These are phyloP conservation scores for Solanum corneliomulleri DNA, from an alignment of 257 asterid species.

Conservation along the genomic window DNA sequence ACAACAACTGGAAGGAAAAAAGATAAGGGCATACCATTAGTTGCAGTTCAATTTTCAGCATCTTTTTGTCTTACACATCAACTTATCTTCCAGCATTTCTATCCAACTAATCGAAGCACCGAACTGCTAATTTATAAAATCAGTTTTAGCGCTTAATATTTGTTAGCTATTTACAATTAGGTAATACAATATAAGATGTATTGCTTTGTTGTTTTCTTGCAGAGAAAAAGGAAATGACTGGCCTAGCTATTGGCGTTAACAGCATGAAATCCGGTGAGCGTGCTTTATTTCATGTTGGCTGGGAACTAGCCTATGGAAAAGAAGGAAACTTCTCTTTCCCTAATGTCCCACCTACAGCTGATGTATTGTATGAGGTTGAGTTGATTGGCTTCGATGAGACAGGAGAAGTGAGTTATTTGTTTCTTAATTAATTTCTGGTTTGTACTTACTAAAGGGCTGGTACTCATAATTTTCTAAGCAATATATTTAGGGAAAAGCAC, in stretches of 20 bases:
- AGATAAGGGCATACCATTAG: background rate
- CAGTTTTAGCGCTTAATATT: background rate
- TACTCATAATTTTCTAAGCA: background rate
- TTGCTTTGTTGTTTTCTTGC: constrained; percentile 15
- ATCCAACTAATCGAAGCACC: background rate
- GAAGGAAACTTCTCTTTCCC: constrained; percentile 98
- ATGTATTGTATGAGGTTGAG: constrained; percentile 80
- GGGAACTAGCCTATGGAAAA: constrained; percentile 94
- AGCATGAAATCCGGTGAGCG: constrained; percentile 90
- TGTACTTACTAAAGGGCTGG: background rate
- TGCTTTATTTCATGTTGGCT: constrained; percentile 61
- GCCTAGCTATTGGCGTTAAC: constrained; percentile 77
- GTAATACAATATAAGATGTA: constrained; percentile 1
- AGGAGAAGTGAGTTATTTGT: constrained; percentile 54
- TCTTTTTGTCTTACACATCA: background rate
- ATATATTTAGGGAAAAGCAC: constrained; percentile 65
- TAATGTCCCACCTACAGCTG: constrained; percentile 88
- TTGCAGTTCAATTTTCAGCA: background rate
- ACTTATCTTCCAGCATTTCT: background rate
- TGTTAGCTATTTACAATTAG: background rate
- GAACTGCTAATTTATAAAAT: background rate
- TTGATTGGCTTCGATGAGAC: constrained; percentile 95
- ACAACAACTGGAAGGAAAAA: background rate
- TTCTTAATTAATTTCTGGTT: background rate
- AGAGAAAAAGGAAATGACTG: constrained; percentile 91